phyloP scores from a whole-genome alignment of 352 stramenopile genomes.

The Lagenidium giganteum region DNA sequence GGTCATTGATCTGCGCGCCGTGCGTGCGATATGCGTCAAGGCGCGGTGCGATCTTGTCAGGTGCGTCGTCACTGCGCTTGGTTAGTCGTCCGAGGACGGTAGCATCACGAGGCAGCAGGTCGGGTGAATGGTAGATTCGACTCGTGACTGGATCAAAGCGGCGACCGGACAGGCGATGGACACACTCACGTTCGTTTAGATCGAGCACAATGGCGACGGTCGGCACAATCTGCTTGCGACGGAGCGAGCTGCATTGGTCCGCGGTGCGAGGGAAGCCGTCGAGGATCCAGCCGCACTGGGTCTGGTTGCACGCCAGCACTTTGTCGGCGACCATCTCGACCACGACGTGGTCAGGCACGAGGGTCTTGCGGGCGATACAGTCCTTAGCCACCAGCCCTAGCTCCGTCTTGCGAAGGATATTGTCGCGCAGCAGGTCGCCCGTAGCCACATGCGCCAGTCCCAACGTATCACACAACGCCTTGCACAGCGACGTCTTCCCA shows the following conservation, averaged over 20 bases:
- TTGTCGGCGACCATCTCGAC: slow-evolving; percentile 74
- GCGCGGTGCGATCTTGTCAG: slow-evolving; percentile 46
- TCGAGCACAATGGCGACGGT: slow-evolving; percentile 55
- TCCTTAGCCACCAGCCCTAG: slow-evolving; percentile 51
- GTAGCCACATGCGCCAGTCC: slow-evolving; percentile 57
- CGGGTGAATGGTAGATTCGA: slow-evolving; percentile 54
- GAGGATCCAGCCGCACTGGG: slow-evolving; percentile 52
- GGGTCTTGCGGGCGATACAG: slow-evolving; percentile 55
- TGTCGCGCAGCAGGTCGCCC: slow-evolving; percentile 63
- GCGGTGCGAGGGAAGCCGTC: slow-evolving; percentile 68
- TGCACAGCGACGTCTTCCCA: slow-evolving; percentile 66
- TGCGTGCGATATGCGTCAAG: slow-evolving; percentile 65
- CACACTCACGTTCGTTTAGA: slow-evolving; percentile 36
- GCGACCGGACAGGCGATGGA: slow-evolving; percentile 40
- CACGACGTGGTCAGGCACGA: slow-evolving; percentile 70
- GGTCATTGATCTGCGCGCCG: slow-evolving; percentile 43
- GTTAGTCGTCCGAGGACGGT: slow-evolving; percentile 46
- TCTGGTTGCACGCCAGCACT: slow-evolving; percentile 26
- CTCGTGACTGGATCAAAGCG: slow-evolving; percentile 57
- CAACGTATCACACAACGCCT: slow-evolving; percentile 51
- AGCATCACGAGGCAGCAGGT: slow-evolving; percentile 30
- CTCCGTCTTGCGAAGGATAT: slow-evolving; percentile 53
- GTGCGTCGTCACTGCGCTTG: slow-evolving; percentile 45
- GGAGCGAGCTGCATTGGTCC: slow-evolving; percentile 47
- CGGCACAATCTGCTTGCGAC: slow-evolving; percentile 39